A percentile compares a stretch with the other conserved stretches of the same genome.
These are phyloP conservation scores for Termitomyces sp. DNA, from an alignment of 768 basidiomycete genomes.

Conservation along the genomic window DNA sequence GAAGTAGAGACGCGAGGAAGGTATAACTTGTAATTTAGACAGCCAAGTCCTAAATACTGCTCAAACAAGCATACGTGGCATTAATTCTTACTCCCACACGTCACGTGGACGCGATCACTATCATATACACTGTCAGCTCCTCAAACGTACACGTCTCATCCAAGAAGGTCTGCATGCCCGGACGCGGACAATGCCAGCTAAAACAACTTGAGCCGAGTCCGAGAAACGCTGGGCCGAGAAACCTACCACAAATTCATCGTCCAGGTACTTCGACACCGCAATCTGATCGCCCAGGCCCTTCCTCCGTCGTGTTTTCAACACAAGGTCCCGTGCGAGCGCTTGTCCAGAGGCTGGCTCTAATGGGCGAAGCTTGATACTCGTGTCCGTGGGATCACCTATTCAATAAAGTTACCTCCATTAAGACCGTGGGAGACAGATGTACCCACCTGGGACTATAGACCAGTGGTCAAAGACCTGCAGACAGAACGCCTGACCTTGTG, in stretches of 20 bases:
- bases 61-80: conserved; percentile 38
- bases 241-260: conserved; percentile 93
- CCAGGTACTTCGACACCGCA: conserved; percentile 94
- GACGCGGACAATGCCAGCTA: conserved; percentile 92
- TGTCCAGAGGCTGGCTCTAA: conserved; percentile 97
- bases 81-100: conserved; percentile 29
- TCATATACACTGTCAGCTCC: conserved; percentile 5
- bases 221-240: background rate
- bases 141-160: conserved; percentile 25
- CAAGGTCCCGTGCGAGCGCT: conserved; percentile 88
- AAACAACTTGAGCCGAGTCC: conserved; percentile 4
- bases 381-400: conserved; percentile 94
- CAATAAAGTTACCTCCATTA: conserved; percentile 11
- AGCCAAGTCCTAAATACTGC: conserved; percentile 31
- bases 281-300: conserved; percentile 98
- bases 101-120: conserved; percentile 29
- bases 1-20: conserved; percentile 32
- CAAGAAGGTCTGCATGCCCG: conserved; percentile 90
- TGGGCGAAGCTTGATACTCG: conserved; percentile 92
- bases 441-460: conserved; percentile 93
- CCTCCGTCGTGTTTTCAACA: conserved; percentile 91
- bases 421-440: conserved; percentile 19
- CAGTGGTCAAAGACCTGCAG: conserved; percentile 98
- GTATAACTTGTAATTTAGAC: conserved; percentile 22
- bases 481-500: conserved; percentile 99